Base-by-base conservation (phyloP, 192 early-diverging fungal species). In the Dissophora ornata region DNA sequence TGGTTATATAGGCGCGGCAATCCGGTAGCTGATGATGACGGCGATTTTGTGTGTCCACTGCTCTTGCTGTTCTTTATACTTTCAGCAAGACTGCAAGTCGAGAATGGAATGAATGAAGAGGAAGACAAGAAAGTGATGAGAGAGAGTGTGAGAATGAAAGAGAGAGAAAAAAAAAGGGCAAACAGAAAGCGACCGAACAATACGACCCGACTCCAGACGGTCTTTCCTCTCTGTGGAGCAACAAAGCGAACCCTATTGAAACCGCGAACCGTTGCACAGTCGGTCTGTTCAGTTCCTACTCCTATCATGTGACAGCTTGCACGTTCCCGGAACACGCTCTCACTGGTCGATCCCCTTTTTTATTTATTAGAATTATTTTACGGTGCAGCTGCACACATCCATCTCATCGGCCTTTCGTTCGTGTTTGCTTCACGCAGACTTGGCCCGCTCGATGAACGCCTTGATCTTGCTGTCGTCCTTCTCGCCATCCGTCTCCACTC, bases 381-480 rank as follows among this genome's bases (percentile, higher is more conserved):
- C n/a, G n/a, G n/a, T 38, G 36, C 36, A 38, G 7, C 6, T 13
- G 18, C 41, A 38, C 26, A 59, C 42, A 59, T 4, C 3, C 42
- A 60, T 26, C 10, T 59, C 26, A 59, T n/a, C n/a, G n/a, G n/a
- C n/a, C n/a, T n/a, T n/a, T n/a, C n/a, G 36, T 38, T 13, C 13
- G n/a, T 18, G 4, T 45, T 5, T 13, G 7, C 22, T 30, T 36
- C 57, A 77, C n/a, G 82, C 67, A 19, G 68, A 63, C 71, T 92
- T 92, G 33, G 88, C 91, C 36, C 67, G 82, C 22, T 68, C 46
- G 30, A 95, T 82, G 85, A 97, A 97, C 13, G 68, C 79, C 22
- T 65, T 81, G 62, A 97, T 91, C 81, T 95, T 93, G 5, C 69
- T 62, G 4, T 83, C 60, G 78, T 96, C 95, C 83, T 99, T 99